A percentile compares a stretch with the other conserved stretches of the same genome.
phyloP scores from a whole-genome alignment of 2,329 filamentous ascomycete genomes.

The Aureobasidium sp. region DNA sequence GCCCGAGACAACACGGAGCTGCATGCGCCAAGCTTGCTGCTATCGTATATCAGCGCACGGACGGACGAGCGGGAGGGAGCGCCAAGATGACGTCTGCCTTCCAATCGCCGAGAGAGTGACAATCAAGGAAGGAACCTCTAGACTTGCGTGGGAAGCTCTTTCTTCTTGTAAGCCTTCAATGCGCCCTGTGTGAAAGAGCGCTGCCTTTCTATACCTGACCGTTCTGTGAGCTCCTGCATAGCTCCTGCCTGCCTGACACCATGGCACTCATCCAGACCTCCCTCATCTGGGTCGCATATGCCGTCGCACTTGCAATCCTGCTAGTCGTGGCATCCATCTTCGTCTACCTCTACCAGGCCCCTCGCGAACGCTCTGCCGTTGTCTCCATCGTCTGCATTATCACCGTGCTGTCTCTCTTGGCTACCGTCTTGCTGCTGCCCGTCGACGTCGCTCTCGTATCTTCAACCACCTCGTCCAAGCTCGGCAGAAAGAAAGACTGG shows the following conservation, averaged over 20 bases:
- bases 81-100: slow-evolving; percentile 4
- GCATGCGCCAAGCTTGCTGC: neutral
- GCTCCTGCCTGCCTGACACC: slow-evolving; percentile 10
- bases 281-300: slow-evolving; percentile 93
- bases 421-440: slow-evolving; percentile 84
- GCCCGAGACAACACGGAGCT: neutral
- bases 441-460: slow-evolving; percentile 95
- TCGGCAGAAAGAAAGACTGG: slow-evolving; percentile 89
- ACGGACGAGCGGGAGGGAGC: neutral
- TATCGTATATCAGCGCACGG: slow-evolving; percentile 1
- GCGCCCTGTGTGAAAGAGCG: neutral
- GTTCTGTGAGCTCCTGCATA: neutral
- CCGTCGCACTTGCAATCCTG: slow-evolving; percentile 69
- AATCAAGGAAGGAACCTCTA: slow-evolving; percentile 10
- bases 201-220: neutral
- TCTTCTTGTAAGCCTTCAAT: neutral
- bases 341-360: slow-evolving; percentile 85
- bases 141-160: neutral
- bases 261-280: slow-evolving; percentile 75
- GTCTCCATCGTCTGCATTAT: slow-evolving; percentile 82
- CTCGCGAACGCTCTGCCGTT: slow-evolving; percentile 73
- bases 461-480: slow-evolving; percentile 67
- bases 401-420: slow-evolving; percentile 78
- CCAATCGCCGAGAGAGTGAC: neutral
- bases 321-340: slow-evolving; percentile 74